phyloP scores from a whole-genome alignment of 2,329 filamentous ascomycete genomes.

The Bipolaris victoriae region DNA sequence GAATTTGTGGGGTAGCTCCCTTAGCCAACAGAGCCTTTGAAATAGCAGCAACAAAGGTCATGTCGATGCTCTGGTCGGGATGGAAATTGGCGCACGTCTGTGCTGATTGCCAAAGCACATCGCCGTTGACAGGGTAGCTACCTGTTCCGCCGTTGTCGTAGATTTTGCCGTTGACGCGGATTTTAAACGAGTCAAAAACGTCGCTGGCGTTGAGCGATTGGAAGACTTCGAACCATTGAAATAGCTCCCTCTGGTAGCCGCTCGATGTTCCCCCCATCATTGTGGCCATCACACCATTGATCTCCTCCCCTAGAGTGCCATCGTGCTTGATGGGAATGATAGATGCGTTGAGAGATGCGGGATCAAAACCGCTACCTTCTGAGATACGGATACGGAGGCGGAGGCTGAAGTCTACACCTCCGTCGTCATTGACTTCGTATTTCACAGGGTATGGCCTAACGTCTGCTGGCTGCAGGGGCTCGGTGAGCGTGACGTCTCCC shows the following conservation, averaged over 20 bases:
- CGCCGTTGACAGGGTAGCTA: slow-evolving; percentile 4
- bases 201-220: slow-evolving; percentile 4
- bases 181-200: slow-evolving; percentile 11
- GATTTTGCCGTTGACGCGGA: slow-evolving; percentile 7
- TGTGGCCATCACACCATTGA: not conserved
- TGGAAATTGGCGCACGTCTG: not conserved
- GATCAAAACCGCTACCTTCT: slow-evolving; percentile 11
- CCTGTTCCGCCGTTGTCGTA: slow-evolving; percentile 19
- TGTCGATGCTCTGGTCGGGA: too few relatives aligned
- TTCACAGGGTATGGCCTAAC: slow-evolving; percentile 28
- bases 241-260: slow-evolving; percentile 11
- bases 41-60: not conserved
- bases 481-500: slow-evolving; percentile 23
- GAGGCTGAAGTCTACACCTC: slow-evolving; percentile 21
- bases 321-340: slow-evolving; percentile 10
- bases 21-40: not conserved
- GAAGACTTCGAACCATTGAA: slow-evolving; percentile 17
- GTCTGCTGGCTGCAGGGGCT: slow-evolving; percentile 24
- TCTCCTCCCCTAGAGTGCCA: not conserved
- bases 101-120: not conserved
- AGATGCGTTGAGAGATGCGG: slow-evolving; percentile 3
- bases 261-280: slow-evolving; percentile 3
- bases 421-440: slow-evolving; percentile 18
- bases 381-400: slow-evolving; percentile 26
- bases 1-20: not conserved